These are phyloP conservation scores for Phytophthora quininea DNA, from an alignment of 352 stramenopile species.

Conservation along the genomic window DNA sequence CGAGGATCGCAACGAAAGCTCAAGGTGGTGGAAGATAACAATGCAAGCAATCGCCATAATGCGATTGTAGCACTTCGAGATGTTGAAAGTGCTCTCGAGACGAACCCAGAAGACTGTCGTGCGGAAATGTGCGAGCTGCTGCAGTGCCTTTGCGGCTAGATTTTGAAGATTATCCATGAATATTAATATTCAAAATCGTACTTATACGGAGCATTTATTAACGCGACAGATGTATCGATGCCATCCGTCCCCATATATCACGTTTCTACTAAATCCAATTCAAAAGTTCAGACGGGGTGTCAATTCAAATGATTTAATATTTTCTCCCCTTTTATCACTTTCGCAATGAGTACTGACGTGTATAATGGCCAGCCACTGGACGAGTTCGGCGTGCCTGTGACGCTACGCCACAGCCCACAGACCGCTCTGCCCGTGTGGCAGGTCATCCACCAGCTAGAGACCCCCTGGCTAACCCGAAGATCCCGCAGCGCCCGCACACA, in stretches of 20 bases:
- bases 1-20: neutral
- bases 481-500: conserved; percentile 30
- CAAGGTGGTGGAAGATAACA: neutral
- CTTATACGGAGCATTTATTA: too few species aligned
- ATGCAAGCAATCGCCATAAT: conserved; percentile 17
- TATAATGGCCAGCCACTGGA: conserved; percentile 23
- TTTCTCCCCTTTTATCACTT: neutral
- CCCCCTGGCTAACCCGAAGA: conserved; percentile 28
- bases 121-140: conserved; percentile 56
- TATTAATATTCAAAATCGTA: too few species aligned
- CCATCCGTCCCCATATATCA: too few species aligned
- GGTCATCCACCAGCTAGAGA: conserved; percentile 36
- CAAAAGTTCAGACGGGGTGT: too few species aligned
- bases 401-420: conserved; percentile 30
- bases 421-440: conserved; percentile 44
- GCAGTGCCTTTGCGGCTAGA: conserved; percentile 36
- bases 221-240: too few species aligned
- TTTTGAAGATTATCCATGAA: neutral
- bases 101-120: conserved; percentile 57
- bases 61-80: conserved; percentile 34
- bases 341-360: neutral
- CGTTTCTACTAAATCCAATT: too few species aligned
- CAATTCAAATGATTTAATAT: neutral
- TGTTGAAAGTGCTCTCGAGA: conserved; percentile 58
- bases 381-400: conserved; percentile 31